Percentiles rank a stretch among this genome's conserved stretches.
Conservation (phyloP, 2,329 filamentous ascomycete genomes). For the Aspergillus tamarii region DNA sequence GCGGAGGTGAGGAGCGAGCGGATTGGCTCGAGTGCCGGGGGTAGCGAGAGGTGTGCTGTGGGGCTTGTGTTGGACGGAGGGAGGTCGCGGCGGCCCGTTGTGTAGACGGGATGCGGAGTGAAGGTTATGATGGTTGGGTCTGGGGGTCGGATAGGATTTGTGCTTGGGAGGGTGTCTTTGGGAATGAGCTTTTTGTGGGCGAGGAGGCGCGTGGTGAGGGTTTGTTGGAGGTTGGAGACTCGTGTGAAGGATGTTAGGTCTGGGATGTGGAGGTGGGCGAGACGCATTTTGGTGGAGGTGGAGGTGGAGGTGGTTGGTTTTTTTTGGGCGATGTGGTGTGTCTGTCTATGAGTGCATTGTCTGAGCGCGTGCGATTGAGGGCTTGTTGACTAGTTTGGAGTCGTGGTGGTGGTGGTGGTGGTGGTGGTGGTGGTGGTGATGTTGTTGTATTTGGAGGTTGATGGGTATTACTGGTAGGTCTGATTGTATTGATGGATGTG, state of each 20-base stretch:
- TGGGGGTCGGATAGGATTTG: slow-evolving; percentile 48
- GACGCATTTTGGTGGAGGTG: slow-evolving; percentile 49
- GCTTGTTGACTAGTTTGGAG: background rate
- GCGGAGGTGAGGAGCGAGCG: slow-evolving; percentile 33
- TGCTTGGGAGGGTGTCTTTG: slow-evolving; percentile 21
- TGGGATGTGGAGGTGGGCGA: slow-evolving; percentile 65
- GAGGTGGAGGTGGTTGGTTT: background rate
- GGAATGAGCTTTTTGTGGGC: slow-evolving; percentile 58
- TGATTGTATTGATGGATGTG: background rate
- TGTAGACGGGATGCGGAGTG: slow-evolving; percentile 81
- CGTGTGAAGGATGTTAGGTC: slow-evolving; percentile 57
- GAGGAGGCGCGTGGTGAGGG: slow-evolving; percentile 61
- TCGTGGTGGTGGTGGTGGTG: background rate
- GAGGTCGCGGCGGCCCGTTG: slow-evolving; percentile 80
- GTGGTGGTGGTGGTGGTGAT: background rate
- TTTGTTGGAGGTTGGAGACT: slow-evolving; percentile 60
- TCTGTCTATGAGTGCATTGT: background rate
- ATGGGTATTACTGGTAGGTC: background rate
- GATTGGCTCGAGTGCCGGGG: slow-evolving; percentile 41
- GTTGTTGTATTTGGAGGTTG: background rate
- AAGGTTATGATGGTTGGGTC: slow-evolving; percentile 78
- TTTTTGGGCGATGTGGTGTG: background rate
- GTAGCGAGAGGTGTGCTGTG: slow-evolving; percentile 41
- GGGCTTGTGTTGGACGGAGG: slow-evolving; percentile 42
- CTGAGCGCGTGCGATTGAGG: background rate